Evolutionary conservation across 164 flowering plant species (phyloP), one percentile per base, ranked within the genome.

Genomic region (Dillenia suffruticosa): DNA sequence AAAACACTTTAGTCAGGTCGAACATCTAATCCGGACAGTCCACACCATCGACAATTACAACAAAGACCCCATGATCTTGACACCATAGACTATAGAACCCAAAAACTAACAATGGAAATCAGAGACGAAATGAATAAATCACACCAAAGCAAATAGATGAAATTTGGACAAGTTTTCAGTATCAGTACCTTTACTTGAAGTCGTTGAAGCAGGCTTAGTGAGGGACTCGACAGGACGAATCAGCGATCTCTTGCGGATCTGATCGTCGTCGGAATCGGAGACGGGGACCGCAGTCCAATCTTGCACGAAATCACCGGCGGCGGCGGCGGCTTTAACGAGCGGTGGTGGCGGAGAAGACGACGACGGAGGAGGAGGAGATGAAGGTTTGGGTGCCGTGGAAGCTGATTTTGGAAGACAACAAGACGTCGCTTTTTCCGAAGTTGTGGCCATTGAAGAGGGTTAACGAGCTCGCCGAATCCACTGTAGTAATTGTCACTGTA

Each of bases 391-490:
- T 53, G 68, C 44, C 43, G 10, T 5, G 54, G 70, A 9, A 63
- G 58, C n/a, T 13, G 75, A 32, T 44, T 49, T 51, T 16, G 1
- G 10, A 58, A 44, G 26, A 32, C 40, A 32, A 32, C 40, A 32
- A 55, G 68, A 63, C 97, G 91, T 70, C 93, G 91, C 62, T 73
- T 83, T 87, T 91, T 91, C 57, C 97, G 81, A 15, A 86, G 88
- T 64, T 91, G 97, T 47, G 93, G 96, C 97, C 97, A 91, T 91
- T 91, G 91, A 19, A 80, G 60, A 10, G 90, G 97, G 66, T 91
- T 88, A 14, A 78, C 78, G 64, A 85, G 82, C 73, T 81, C 89
- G 54, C 84, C 81, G 73, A 75, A 70, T 84, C 95, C 92, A 70
- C 90, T 82, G 83, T 77, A 75, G 76, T 73, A 83, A 46, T 32